Base-by-base conservation (phyloP, 1,139 yeast genomes). In the Komagataea norvegica region DNA sequence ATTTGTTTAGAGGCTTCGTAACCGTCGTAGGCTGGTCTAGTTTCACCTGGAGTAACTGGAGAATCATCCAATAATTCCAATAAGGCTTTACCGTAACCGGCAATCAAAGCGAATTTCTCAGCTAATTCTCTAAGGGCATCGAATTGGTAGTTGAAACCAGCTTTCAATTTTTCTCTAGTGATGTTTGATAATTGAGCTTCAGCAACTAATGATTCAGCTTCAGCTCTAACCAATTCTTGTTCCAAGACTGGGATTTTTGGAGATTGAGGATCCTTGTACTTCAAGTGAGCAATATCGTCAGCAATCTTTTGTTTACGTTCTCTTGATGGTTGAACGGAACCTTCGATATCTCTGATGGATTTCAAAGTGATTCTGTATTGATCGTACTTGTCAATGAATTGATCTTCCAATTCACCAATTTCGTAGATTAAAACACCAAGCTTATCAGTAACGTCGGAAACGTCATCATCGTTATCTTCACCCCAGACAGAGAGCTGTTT, bases 31-130 rank as follows among this genome's bases (percentile, higher is more conserved):
- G 88, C 83, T 36, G 88, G 83, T 78, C 91, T 80, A 43, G 88
- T 79, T 67, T 85, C 94, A 68, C 95, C 95, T 42, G 95, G 95
- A 49, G 93, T 82, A 40, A 84, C 91, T 47, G 93, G 86, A 46
- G 85, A 68, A 59, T 83, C 93, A 60, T 84, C 94, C 60, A 85
- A 72, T 57, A 84, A 72, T 66, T 83, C 91, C 61, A 84, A 70
- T 47, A 84, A 65, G 26, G 91, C 93, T 67, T 84, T 83, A 68
- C 93, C 94, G 68, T 84, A 83, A 55, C 93, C 91, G 47, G 93
- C 91, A 65, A 84, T 82, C 54, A 84, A 71, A 44, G 93, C 91
- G 58, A 79, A 75, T 65, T 84, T 84, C 67, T 84, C 94, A 52
- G 91, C 78, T 56, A 77, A 77, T 64, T 84, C 93, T 65, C 91